Base-by-base conservation (phyloP, 805 yeast genomes). In the Yueomyces sinensis region DNA sequence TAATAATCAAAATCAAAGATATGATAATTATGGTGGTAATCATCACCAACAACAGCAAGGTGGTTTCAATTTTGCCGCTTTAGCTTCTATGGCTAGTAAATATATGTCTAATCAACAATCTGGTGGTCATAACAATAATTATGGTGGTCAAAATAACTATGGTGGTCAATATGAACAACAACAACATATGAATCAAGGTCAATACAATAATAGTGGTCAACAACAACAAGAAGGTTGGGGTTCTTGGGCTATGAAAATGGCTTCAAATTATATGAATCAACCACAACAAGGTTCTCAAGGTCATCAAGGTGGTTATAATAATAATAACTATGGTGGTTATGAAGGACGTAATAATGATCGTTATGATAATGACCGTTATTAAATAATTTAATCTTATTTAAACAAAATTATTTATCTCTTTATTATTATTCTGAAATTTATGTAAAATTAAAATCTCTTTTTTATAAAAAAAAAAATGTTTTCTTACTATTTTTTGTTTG, bases 61-160 rank as follows among this genome's bases (percentile, higher is more conserved):
- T 23, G 35, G 46, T 5, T 44, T 48, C 50, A 40, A 44, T 9
- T 31, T 37, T 27, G 24, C 48, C 18, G 45, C 44, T 6, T 40
- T 49, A 27, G 51, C 52, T 5, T 36, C 48, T 9, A 39, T 52
- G 36, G 58, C 58, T 5, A 36, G 46, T 4, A 42, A 47, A 32
- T 49, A 13, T 13, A 13, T 20, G 14, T 17, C 13, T 29, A 14
- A 13, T 15, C 16, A 15, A 9, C n/a, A n/a, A n/a, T n/a, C n/a
- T n/a, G n/a, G n/a, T n/a, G 13, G 17, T 33, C 23, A 29, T 17
- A 28, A 32, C 29, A 32, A 32, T 16, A 20, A 30, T 20, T 5
- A 31, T 13, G 14, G 15, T 24, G 13, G 17, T 13, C 19, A n/a
- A 6, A 18, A 32, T 13, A 31, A 31, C 15, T 9, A 25, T 17